A percentile compares a stretch with the other conserved stretches of the same genome.
phyloP scores from a whole-genome alignment of 83 land plant species.

The Diphasiastrum complanatum region DNA sequence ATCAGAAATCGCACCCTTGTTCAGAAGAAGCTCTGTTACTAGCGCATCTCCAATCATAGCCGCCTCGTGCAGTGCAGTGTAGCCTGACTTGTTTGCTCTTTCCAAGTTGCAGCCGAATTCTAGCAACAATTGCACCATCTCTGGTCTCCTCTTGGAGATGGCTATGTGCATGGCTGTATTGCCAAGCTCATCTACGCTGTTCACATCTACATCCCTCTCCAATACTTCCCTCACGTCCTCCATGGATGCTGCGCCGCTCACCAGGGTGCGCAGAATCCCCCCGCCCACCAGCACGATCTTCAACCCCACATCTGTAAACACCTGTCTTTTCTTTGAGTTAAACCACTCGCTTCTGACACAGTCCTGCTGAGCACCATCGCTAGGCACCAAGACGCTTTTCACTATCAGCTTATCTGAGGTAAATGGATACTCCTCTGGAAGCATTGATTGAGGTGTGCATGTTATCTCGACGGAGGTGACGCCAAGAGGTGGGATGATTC shows the following conservation, averaged over 20 bases:
- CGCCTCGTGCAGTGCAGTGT: constrained; percentile 39
- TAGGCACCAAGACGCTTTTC: constrained; percentile 49
- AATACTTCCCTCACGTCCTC: constrained; percentile 41
- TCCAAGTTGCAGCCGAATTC: constrained; percentile 42
- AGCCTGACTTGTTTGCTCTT: constrained; percentile 20
- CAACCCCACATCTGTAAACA: constrained; percentile 42
- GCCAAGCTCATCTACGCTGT: constrained; percentile 31
- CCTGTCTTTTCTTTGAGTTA: constrained; percentile 42
- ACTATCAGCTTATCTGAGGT: constrained; percentile 39
- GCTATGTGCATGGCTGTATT: constrained; percentile 45
- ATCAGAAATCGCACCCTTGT: constrained; percentile 28
- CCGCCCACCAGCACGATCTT: constrained; percentile 43
- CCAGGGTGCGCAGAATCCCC: constrained; percentile 27
- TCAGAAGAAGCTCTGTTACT: constrained; percentile 48
- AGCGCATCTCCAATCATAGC: constrained; percentile 38
- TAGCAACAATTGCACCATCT: constrained; percentile 46
- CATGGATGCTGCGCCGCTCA: constrained; percentile 37
- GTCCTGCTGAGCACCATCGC: constrained; percentile 22
- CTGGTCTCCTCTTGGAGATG: constrained; percentile 35
- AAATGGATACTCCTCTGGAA: constrained; percentile 31
- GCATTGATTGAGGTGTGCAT: constrained; percentile 11
- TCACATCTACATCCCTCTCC: constrained; percentile 37
- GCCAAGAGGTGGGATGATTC: constrained; percentile 36
- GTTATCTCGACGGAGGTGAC: constrained; percentile 36
- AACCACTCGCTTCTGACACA: constrained; percentile 50